phyloP scores from a whole-genome alignment of 1,139 yeast genomes.

The Suhomyces ambrosiae region DNA sequence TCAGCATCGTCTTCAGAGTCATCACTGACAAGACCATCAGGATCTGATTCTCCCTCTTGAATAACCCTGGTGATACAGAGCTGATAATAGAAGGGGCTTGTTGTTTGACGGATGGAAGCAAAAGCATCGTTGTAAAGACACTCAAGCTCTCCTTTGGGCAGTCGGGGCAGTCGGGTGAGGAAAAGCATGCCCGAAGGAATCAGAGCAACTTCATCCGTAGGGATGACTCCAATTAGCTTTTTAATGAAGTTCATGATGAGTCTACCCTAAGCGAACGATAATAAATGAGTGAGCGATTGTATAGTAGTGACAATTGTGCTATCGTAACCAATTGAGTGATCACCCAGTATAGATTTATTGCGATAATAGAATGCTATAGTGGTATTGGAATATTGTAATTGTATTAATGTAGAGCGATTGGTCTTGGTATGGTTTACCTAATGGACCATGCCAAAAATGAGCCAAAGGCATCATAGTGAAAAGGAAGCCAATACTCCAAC shows the following conservation, averaged over 20 bases:
- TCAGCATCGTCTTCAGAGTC: slow-evolving; percentile 61
- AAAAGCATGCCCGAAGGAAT: slow-evolving; percentile 82
- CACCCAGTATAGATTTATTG: too few species aligned
- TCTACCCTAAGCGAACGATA: too few species aligned
- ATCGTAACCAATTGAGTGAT: too few species aligned
- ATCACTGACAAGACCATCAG: slow-evolving; percentile 36
- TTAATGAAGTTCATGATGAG: slow-evolving; percentile 72
- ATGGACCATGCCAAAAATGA: too few species aligned
- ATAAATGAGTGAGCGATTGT: neutral
- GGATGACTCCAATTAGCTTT: slow-evolving; percentile 62
- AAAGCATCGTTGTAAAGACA: slow-evolving; percentile 79
- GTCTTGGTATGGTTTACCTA: too few species aligned
- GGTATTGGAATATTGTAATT: too few species aligned
- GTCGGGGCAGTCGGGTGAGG: slow-evolving; percentile 69
- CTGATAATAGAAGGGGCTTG: slow-evolving; percentile 68
- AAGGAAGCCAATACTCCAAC: too few species aligned
- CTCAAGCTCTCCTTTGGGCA: slow-evolving; percentile 87
- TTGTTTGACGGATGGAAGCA: slow-evolving; percentile 68
- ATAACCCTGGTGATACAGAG: slow-evolving; percentile 69
- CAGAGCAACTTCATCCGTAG: slow-evolving; percentile 68
- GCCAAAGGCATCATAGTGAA: too few species aligned
- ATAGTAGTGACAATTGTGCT: too few species aligned
- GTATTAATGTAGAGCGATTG: too few species aligned
- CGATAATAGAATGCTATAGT: too few species aligned
- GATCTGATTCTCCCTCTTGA: slow-evolving; percentile 63